A percentile compares a stretch with the other conserved stretches of the same genome.
These are phyloP conservation scores for Penicillium verrucosum DNA, from an alignment of 2,329 filamentous ascomycete species.

Conservation along the genomic window DNA sequence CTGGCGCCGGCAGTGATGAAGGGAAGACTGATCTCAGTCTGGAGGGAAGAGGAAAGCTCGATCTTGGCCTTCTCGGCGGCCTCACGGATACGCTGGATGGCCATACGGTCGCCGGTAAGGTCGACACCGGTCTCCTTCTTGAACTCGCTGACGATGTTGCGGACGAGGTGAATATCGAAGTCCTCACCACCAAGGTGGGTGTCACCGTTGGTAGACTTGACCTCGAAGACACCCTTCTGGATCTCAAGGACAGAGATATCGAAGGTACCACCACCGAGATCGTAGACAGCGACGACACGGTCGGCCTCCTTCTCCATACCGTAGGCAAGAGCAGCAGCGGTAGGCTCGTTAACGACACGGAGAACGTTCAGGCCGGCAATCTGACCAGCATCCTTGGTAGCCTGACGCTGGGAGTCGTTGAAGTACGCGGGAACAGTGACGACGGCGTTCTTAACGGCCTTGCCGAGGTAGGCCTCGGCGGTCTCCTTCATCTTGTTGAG, in stretches of 20 bases:
- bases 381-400: slow-evolving; percentile 96
- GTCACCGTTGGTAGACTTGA: slow-evolving; percentile 98
- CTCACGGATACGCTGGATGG: slow-evolving; percentile 97
- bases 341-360: slow-evolving; percentile 97
- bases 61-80: slow-evolving; percentile 99
- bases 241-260: slow-evolving; percentile 98
- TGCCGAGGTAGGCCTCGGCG: slow-evolving; percentile 86
- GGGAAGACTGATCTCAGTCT: slow-evolving; percentile 96
- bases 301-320: slow-evolving; percentile 93
- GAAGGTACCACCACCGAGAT: slow-evolving; percentile 97
- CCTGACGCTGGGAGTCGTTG: slow-evolving; percentile 97
- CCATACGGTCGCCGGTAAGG: slow-evolving; percentile 89
- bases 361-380: slow-evolving; percentile 95
- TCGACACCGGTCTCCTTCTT: slow-evolving; percentile 94
- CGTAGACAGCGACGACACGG: slow-evolving; percentile 88
- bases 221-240: slow-evolving; percentile 96
- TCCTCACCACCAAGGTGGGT: slow-evolving; percentile 98
- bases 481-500: slow-evolving; percentile 99
- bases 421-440: slow-evolving; percentile 98
- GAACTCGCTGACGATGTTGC: slow-evolving; percentile 90
- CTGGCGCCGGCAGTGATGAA: slow-evolving; percentile 97
- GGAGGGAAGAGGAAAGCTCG: slow-evolving; percentile 88
- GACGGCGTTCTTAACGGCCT: slow-evolving; percentile 89
- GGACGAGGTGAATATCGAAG: slow-evolving; percentile 92
- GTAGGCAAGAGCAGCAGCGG: slow-evolving; percentile 90